phyloP scores from a whole-genome alignment of 208 protist species.

The Entamoeba nuttalli region DNA sequence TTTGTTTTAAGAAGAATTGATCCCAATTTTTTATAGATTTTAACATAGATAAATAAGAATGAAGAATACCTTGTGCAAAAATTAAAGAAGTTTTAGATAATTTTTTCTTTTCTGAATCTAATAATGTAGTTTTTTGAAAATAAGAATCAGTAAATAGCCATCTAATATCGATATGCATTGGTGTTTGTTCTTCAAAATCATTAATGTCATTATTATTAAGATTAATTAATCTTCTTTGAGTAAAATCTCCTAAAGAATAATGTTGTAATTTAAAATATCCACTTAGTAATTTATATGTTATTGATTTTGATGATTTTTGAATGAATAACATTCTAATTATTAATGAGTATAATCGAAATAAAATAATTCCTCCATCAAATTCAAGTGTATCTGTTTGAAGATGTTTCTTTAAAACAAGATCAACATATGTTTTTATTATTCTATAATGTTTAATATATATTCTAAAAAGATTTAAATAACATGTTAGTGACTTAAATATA shows the following conservation, averaged over 20 bases:
- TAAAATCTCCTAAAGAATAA: too few species aligned
- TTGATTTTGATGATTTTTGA: not conserved
- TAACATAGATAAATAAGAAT: not conserved
- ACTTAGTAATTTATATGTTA: not conserved
- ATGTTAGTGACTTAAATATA: not conserved
- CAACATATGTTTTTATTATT: not conserved
- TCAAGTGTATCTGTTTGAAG: not conserved
- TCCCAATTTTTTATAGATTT: not conserved
- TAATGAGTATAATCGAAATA: not conserved
- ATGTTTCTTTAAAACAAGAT: not conserved
- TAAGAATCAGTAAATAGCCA: not conserved
- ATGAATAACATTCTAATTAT: not conserved
- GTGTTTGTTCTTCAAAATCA: not conserved
- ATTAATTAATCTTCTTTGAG: too few species aligned
- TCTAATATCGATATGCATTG: not conserved
- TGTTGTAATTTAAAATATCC: too few species aligned
- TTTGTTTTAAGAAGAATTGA: not conserved
- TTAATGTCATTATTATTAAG: too few species aligned
- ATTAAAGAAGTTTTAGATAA: not conserved
- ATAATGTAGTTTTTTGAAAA: not conserved
- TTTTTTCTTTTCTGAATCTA: not conserved
- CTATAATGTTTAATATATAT: not conserved
- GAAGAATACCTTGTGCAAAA: not conserved
- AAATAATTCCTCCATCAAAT: not conserved
- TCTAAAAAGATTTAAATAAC: not conserved